Conservation (phyloP, 2,329 filamentous ascomycete species). For the Lachnellula arida region DNA sequence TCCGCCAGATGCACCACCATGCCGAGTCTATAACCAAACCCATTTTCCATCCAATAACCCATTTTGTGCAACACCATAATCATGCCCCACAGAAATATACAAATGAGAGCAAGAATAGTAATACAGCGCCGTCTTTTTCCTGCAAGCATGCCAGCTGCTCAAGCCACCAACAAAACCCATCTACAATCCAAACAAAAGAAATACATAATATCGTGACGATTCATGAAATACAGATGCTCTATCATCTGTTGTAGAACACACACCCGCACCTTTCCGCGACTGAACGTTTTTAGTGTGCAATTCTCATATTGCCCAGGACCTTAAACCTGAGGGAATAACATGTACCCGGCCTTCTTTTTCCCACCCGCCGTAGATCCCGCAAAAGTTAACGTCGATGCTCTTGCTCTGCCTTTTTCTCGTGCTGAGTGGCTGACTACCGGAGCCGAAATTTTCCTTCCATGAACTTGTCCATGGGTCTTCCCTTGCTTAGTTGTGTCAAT, state of each 20-base stretch:
- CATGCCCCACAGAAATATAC: neutral
- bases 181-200: constrained; percentile 9
- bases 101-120: constrained; percentile 7
- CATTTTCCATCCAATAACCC: neutral
- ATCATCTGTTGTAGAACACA: neutral
- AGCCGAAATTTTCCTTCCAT: constrained; percentile 29
- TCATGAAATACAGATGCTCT: constrained; percentile 2
- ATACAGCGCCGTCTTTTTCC: neutral
- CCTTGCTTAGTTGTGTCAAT: constrained; percentile 1
- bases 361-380: constrained; percentile 6
- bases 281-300: neutral
- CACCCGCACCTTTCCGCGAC: neutral
- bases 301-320: neutral
- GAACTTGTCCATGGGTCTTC: constrained; percentile 6
- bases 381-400: constrained; percentile 19
- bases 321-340: constrained; percentile 27
- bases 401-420: constrained; percentile 18
- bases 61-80: neutral
- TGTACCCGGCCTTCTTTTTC: constrained; percentile 27
- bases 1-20: neutral
- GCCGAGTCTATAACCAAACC: neutral
- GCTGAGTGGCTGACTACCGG: constrained; percentile 19
- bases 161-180: neutral
- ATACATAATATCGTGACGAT: constrained; percentile 18
- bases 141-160: constrained; percentile 9